These are phyloP conservation scores for Isabelozyma gotoi DNA, from an alignment of 805 yeast species.

Conservation along the genomic window DNA sequence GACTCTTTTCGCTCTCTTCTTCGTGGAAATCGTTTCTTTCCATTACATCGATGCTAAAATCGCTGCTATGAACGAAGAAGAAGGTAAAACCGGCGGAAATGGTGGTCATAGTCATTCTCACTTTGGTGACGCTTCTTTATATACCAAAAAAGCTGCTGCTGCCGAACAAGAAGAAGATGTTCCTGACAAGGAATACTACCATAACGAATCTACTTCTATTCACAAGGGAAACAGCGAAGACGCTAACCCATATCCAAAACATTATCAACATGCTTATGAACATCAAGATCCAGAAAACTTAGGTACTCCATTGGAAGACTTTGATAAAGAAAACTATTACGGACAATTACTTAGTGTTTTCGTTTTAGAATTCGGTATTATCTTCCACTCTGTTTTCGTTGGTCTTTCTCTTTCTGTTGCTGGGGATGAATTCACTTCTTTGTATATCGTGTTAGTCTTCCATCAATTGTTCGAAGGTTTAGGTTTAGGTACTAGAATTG, in stretches of 20 bases:
- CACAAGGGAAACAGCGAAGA: neutral
- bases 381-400: slow-evolving; percentile 33
- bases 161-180: slow-evolving; percentile 15
- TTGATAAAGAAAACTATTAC: slow-evolving; percentile 46
- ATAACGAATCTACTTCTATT: slow-evolving; percentile 4
- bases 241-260: slow-evolving; percentile 32
- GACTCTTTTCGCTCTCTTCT: slow-evolving; percentile 51
- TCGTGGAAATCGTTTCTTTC: slow-evolving; percentile 51
- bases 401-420: slow-evolving; percentile 33
- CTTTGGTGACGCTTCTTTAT: slow-evolving; percentile 45
- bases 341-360: slow-evolving; percentile 56
- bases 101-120: slow-evolving; percentile 51
- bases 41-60: slow-evolving; percentile 41
- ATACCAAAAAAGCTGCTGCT: slow-evolving; percentile 24
- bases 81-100: slow-evolving; percentile 19
- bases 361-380: slow-evolving; percentile 30
- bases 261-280: slow-evolving; percentile 43
- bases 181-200: slow-evolving; percentile 11
- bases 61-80: slow-evolving; percentile 12
- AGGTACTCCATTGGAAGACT: slow-evolving; percentile 32
- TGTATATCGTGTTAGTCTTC: slow-evolving; percentile 28
- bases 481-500: slow-evolving; percentile 43
- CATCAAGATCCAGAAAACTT: slow-evolving; percentile 47
- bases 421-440: slow-evolving; percentile 26
- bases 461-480: slow-evolving; percentile 35